A percentile compares a stretch with the other conserved stretches of the same genome.
These are phyloP conservation scores for Gelatoporia subvermispora DNA, from an alignment of 768 basidiomycete genomes.

Conservation along the genomic window DNA sequence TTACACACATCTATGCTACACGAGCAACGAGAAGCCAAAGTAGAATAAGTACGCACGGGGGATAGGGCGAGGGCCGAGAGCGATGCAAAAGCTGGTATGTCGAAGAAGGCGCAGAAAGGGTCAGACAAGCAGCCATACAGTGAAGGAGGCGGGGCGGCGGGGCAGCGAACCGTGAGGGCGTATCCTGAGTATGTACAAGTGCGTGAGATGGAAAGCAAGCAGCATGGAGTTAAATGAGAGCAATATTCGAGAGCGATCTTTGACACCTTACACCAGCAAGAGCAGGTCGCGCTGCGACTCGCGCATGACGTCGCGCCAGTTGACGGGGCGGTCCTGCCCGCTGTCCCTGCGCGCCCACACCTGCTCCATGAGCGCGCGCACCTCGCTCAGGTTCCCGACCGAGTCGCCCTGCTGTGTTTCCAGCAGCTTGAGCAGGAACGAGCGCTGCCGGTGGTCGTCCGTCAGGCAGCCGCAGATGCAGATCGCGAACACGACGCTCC, in stretches of 20 bases:
- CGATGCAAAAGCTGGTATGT: no score
- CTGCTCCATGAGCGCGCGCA: constrained; percentile 44
- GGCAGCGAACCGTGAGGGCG: background rate
- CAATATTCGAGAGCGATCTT: background rate
- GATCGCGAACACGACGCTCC: constrained; percentile 76
- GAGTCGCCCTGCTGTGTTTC: constrained; percentile 45
- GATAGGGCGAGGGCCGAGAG: no score
- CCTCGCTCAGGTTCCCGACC: constrained; percentile 63
- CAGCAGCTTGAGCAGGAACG: constrained; percentile 41
- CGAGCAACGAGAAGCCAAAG: no score
- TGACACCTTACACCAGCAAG: constrained; percentile 50
- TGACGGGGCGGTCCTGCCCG: constrained; percentile 35
- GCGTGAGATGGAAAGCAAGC: background rate
- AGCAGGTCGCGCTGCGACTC: constrained; percentile 36
- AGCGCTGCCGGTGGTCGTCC: constrained; percentile 40
- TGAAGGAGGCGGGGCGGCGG: background rate
- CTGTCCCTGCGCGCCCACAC: constrained; percentile 49
- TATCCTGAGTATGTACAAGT: no score
- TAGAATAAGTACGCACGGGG: no score
- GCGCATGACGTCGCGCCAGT: constrained; percentile 58
- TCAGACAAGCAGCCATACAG: background rate
- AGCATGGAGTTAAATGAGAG: background rate
- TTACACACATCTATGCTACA: no score
- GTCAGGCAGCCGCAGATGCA: constrained; percentile 71
- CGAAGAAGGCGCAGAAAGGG: background rate